Evolutionary conservation across 352 stramenopile species (phyloP), one percentile per base, ranked within the genome.

Genomic region (Globisporangium spinosum): DNA sequence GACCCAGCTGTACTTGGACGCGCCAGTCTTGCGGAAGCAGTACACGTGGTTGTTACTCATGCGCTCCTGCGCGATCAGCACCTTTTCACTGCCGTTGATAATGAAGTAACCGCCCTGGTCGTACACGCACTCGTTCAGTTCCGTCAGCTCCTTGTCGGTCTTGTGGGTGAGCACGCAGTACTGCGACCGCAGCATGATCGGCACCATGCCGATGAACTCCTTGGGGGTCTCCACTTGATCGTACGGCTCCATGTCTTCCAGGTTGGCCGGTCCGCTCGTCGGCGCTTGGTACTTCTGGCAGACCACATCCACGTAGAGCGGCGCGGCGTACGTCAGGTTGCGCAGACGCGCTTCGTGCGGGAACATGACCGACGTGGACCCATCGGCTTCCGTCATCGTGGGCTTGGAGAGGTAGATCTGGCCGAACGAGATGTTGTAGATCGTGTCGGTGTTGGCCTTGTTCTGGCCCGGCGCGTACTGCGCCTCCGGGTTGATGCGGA

Each of bases 41-140:
- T 99, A 99, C 17, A 99, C 98, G 81, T 99, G 97, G 90, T 99
- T 99, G 80, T 99, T 99, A 61, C 90, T 98, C 89, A 99, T 98
- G 43, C 98, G 91, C 74, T 99, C 98, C 75, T 99, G 98, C 0
- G 98, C 98, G 73, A 99, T 98, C 54, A 99, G 93, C 64, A 99
- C 98, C 78, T 98, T 98, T 70, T 98, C 96, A 51, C 88, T 97
- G 57, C 96, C 96, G 77, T 98, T 98, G 72, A 99, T 98, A 55
- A 99, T 96, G 82, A 99, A 99, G 82, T 99, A 99, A 23, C 98
- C 98, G 40, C 98, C 98, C 80, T 99, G 98, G 83, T 99, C 98
- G 78, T 99, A 99, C 62, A 99, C 98, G 76, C 98, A 99, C 83
- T 99, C 98, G 70, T 97, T 97, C 38, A 98, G 77, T 58, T 98